Evolutionary conservation across 495 filamentous ascomycete genomes (phyloP), one percentile per base, ranked within the genome.

Genomic region (Trichodelitschia bisporula): DNA sequence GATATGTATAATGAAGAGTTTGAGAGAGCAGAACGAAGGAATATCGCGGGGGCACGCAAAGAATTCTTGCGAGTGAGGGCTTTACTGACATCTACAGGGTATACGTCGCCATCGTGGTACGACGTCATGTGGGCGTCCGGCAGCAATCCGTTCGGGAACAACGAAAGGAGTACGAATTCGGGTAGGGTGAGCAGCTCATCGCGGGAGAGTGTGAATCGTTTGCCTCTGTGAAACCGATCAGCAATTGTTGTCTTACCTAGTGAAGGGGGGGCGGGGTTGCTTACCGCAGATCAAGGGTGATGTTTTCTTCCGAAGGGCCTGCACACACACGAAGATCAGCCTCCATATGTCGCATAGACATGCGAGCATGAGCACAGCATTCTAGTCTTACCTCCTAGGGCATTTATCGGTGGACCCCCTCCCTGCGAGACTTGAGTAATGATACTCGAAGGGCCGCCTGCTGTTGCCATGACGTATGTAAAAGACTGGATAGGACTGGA

Each of bases 341-440:
- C n/a, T n/a, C n/a, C n/a, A n/a, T n/a, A n/a, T n/a, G n/a, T n/a
- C n/a, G n/a, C n/a, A n/a, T n/a, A n/a, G n/a, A n/a, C n/a, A n/a
- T n/a, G n/a, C n/a, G n/a, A n/a, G n/a, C n/a, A n/a, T n/a, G n/a
- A n/a, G n/a, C n/a, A n/a, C n/a, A n/a, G n/a, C n/a, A n/a, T n/a
- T n/a, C n/a, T n/a, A n/a, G 18, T 33, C 16, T 38, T 65, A 83
- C 83, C 83, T 64, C 77, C 77, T 35, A 93, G 55, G 33, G 72
- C 72, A 49, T 83, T 89, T 33, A 91, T 71, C 10, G 78, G 74
- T 39, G 79, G 77, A 15, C 63, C 62, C 34, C 75, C 84, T 38
- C 74, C 71, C 51, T 93, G 86, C 44, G 86, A 78, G 32, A 97
- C 86, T 57, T 97, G 86, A 52, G 86, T 97, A 53, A 97, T 83